Conservation (phyloP, 129 eudicot species). For the Lactuca sativa region DNA sequence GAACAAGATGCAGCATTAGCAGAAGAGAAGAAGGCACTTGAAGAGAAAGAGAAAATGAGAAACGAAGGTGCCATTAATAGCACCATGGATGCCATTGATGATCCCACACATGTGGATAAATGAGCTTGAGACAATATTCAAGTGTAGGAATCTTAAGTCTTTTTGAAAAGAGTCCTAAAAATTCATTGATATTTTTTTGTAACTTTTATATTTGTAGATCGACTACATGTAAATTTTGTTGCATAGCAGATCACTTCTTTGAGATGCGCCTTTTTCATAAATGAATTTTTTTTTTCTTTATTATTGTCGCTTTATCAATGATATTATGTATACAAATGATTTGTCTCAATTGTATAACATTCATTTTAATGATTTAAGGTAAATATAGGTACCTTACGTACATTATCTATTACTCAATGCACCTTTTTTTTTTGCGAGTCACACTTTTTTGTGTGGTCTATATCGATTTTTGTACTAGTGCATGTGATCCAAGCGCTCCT, state of each 20-base stretch:
- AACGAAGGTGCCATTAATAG: conserved; percentile 78
- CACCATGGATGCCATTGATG: conserved; percentile 87
- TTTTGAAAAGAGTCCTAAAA: not conserved
- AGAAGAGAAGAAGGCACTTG: conserved; percentile 73
- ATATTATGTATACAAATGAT: conserved; percentile 1
- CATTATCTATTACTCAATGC: not conserved
- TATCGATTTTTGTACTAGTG: too few relatives aligned
- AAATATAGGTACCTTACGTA: too few relatives aligned
- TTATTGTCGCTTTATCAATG: not conserved
- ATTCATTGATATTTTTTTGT: not conserved
- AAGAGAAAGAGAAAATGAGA: conserved; percentile 71
- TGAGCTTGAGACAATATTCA: conserved; percentile 23
- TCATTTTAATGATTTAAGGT: not conserved
- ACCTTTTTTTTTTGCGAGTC: not conserved
- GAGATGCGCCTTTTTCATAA: conserved; percentile 25
- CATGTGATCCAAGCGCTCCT: too few relatives aligned
- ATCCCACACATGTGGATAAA: conserved; percentile 43
- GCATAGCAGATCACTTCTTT: conserved; percentile 11
- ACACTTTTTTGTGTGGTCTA: too few relatives aligned
- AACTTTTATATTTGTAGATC: not conserved
- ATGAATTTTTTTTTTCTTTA: not conserved
- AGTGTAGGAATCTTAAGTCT: not conserved
- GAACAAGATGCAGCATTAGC: conserved; percentile 81
- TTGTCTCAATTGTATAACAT: not conserved
- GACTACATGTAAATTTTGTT: conserved; percentile 20